A percentile compares a stretch with the other conserved stretches of the same genome.
Evolutionary conservation across 768 basidiomycete species (phyloP).

Genomic region (Leccinum arenicola): DNA sequence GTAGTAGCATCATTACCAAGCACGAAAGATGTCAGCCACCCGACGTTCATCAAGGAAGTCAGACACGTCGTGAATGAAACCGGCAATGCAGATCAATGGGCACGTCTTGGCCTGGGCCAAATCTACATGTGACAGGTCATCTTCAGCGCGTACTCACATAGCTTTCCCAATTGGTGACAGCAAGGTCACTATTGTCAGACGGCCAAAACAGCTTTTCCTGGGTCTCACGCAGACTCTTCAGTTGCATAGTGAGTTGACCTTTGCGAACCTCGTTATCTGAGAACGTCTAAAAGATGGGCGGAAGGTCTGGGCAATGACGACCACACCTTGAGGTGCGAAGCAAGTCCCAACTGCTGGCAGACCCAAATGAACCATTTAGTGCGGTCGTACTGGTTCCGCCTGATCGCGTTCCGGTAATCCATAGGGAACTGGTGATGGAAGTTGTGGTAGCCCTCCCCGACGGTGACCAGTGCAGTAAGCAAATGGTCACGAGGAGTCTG

Average conservation of each 20-base stretch:
- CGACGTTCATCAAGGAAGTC: slow-evolving; percentile 88
- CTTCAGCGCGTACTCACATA: slow-evolving; percentile 45
- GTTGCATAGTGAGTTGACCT: slow-evolving; percentile 91
- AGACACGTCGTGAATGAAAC: slow-evolving; percentile 89
- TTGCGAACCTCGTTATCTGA: slow-evolving; percentile 76
- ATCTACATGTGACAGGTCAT: slow-evolving; percentile 41
- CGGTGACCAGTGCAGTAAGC: slow-evolving; percentile 84
- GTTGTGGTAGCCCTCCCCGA: slow-evolving; percentile 98
- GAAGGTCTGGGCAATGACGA: background rate
- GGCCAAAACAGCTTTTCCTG: slow-evolving; percentile 83
- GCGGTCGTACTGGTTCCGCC: slow-evolving; percentile 86
- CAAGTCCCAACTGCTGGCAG: slow-evolving; percentile 47
- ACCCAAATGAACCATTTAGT: slow-evolving; percentile 85
- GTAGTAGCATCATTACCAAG: slow-evolving; percentile 89
- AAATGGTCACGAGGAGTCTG: slow-evolving; percentile 90
- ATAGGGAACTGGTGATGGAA: slow-evolving; percentile 97
- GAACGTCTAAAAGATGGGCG: slow-evolving; percentile 37
- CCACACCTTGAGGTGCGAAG: slow-evolving; percentile 52
- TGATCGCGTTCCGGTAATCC: slow-evolving; percentile 97
- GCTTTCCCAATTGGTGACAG: slow-evolving; percentile 83
- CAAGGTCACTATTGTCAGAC: slow-evolving; percentile 66
- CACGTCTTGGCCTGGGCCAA: slow-evolving; percentile 77
- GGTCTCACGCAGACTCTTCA: slow-evolving; percentile 79
- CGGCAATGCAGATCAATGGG: slow-evolving; percentile 81
- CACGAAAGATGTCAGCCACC: slow-evolving; percentile 83